phyloP scores from a whole-genome alignment of 106 monocot genomes.

The Apostasia ramifera region DNA sequence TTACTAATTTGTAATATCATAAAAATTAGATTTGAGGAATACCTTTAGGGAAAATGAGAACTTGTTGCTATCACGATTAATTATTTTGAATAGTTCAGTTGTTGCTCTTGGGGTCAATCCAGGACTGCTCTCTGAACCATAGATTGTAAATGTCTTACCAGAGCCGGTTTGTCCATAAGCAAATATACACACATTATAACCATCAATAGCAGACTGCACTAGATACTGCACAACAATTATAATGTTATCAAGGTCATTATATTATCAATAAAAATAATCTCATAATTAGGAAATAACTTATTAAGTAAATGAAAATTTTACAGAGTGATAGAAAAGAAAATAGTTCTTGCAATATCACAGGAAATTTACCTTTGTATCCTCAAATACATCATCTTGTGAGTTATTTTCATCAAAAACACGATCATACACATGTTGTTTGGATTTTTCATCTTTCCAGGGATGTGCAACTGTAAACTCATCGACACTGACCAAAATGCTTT shows the following conservation, averaged over 20 bases:
- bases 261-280: neutral
- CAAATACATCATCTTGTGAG: constrained; percentile 95
- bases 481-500: constrained; percentile 29
- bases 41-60: constrained; percentile 97
- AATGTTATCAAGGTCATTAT: no score
- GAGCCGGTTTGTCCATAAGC: constrained; percentile 99
- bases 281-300: no score
- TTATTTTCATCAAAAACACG: constrained; percentile 73
- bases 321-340: neutral
- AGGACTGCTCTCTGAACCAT: constrained; percentile 73
- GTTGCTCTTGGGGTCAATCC: constrained; percentile 89
- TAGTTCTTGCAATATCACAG: neutral
- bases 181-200: constrained; percentile 99
- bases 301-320: neutral
- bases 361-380: constrained; percentile 80
- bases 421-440: constrained; percentile 90
- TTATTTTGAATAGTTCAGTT: constrained; percentile 78
- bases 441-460: constrained; percentile 94
- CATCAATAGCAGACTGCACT: constrained; percentile 94
- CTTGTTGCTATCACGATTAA: constrained; percentile 73
- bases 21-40: neutral
- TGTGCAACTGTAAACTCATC: constrained; percentile 97
- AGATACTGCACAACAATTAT: constrained; percentile 59
- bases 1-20: neutral
- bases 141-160: constrained; percentile 97